Evolutionary conservation across 768 basidiomycete genomes (phyloP).

Genomic region (Tulasnella sp.): DNA sequence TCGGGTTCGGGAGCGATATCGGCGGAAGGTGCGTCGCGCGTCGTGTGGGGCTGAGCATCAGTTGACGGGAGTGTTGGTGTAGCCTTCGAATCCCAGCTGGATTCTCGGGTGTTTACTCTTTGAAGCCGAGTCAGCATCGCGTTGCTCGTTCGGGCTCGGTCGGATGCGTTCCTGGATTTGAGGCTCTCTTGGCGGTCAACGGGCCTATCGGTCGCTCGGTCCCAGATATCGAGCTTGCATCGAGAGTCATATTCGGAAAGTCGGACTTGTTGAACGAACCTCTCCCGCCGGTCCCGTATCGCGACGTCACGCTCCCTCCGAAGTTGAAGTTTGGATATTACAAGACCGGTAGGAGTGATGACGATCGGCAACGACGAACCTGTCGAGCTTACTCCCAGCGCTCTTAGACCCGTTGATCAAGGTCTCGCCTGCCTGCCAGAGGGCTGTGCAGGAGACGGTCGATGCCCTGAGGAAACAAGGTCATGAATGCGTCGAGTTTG

Average conservation of each 20-base stretch:
- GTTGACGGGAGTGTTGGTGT: slow-evolving; percentile 25
- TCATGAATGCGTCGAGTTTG: slow-evolving; percentile 70
- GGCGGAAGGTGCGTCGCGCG: slow-evolving; percentile 30
- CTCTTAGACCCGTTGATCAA: slow-evolving; percentile 44
- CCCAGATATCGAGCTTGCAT: slow-evolving; percentile 53
- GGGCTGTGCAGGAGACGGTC: slow-evolving; percentile 66
- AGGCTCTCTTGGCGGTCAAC: slow-evolving; percentile 38
- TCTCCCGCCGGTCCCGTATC: slow-evolving; percentile 49
- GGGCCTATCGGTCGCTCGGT: slow-evolving; percentile 31
- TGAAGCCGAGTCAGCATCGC: slow-evolving; percentile 59
- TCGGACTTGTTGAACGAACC: slow-evolving; percentile 29
- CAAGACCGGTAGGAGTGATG: slow-evolving; percentile 23
- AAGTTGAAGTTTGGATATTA: slow-evolving; percentile 71
- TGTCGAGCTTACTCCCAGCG: too few species aligned
- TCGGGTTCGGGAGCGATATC: slow-evolving; percentile 76
- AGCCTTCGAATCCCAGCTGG: slow-evolving; percentile 71
- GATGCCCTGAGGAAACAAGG: slow-evolving; percentile 52
- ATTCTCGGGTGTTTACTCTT: slow-evolving; percentile 65
- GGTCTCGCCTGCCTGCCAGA: slow-evolving; percentile 56
- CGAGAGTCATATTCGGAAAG: slow-evolving; percentile 39
- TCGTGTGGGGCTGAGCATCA: not conserved
- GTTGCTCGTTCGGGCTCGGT: slow-evolving; percentile 38
- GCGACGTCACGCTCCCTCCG: slow-evolving; percentile 39
- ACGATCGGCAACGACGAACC: not conserved
- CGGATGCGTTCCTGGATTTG: slow-evolving; percentile 58